A percentile compares a stretch with the other conserved stretches of the same genome.
Evolutionary conservation across 1,284 basidiomycete genomes (phyloP).

Genomic region (Austroboletus niveus): DNA sequence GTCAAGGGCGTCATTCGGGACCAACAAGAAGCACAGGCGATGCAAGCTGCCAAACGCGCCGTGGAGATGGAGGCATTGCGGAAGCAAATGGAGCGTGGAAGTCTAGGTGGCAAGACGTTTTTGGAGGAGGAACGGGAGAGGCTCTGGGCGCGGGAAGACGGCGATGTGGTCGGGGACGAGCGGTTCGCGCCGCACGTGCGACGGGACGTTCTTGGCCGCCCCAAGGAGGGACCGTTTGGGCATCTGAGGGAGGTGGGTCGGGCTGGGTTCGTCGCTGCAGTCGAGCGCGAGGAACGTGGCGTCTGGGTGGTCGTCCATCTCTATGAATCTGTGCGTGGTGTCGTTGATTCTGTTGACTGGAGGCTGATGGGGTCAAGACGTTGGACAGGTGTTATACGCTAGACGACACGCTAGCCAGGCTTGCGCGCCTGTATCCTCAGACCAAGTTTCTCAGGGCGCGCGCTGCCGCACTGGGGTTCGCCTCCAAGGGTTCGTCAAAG

Average conservation of each 20-base stretch:
- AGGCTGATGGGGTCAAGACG: conserved; percentile 44
- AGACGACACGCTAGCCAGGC: conserved; percentile 64
- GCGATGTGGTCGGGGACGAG: conserved; percentile 7
- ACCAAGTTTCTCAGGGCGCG: conserved; percentile 79
- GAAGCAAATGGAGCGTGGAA: conserved; percentile 57
- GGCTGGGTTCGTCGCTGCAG: conserved; percentile 69
- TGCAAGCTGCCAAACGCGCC: conserved; percentile 48
- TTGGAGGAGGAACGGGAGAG: conserved; percentile 69
- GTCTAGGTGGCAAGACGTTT: conserved; percentile 64
- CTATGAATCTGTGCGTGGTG: conserved; percentile 71
- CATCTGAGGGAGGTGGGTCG: conserved; percentile 80
- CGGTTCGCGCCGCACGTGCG: conserved; percentile 5
- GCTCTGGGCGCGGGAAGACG: conserved; percentile 32
- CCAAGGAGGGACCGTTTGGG: conserved; percentile 63
- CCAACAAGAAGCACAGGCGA: conserved; percentile 60
- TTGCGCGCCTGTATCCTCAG: conserved; percentile 67
- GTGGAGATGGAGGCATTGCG: conserved; percentile 51
- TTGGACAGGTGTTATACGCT: conserved; percentile 70
- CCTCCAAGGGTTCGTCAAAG: conserved; percentile 38
- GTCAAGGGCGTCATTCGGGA: conserved; percentile 84
- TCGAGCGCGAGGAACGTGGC: conserved; percentile 68
- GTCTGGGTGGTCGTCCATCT: conserved; percentile 82
- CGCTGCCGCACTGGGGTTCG: conserved; percentile 77
- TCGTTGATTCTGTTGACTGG: neutral
- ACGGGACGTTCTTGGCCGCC: conserved; percentile 45